Evolutionary conservation across 352 stramenopile species (phyloP).

Genomic region (Pythium utonaiense): DNA sequence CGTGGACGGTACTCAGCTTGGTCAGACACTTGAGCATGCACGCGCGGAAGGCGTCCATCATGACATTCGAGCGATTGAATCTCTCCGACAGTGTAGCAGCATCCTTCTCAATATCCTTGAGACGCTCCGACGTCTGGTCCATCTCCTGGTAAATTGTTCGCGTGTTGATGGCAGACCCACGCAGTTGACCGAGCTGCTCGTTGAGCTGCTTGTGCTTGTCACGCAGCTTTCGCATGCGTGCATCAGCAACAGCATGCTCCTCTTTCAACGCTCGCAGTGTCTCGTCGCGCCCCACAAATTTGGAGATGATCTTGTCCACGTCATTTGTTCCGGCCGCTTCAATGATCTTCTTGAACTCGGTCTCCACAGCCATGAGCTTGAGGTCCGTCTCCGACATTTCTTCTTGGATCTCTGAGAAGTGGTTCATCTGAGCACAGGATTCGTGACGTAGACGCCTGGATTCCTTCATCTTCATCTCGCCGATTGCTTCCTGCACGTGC

Average conservation of each 20-base stretch:
- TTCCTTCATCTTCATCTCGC: conserved; percentile 71
- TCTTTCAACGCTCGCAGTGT: conserved; percentile 72
- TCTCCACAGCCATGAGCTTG: conserved; percentile 61
- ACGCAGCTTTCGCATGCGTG: conserved; percentile 68
- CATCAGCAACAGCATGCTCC: conserved; percentile 68
- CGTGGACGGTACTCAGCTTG: conserved; percentile 70
- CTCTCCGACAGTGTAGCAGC: conserved; percentile 57
- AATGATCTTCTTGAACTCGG: conserved; percentile 71
- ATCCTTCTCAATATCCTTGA: conserved; percentile 86
- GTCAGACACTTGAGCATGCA: conserved; percentile 81
- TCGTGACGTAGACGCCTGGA: conserved; percentile 67
- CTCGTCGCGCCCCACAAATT: conserved; percentile 67
- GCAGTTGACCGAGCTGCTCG: conserved; percentile 54
- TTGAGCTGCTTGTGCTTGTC: conserved; percentile 79
- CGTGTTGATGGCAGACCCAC: conserved; percentile 70
- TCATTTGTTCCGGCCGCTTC: conserved; percentile 76
- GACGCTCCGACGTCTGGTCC: conserved; percentile 71
- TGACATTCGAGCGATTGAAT: conserved; percentile 72
- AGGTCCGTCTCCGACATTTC: conserved; percentile 69
- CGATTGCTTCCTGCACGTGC: conserved; percentile 62
- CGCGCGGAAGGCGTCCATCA: conserved; percentile 78
- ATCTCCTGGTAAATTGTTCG: conserved; percentile 84
- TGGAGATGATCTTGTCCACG: conserved; percentile 80
- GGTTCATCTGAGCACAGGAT: conserved; percentile 66
- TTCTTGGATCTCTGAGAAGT: conserved; percentile 79